A percentile compares a stretch with the other conserved stretches of the same genome.
Evolutionary conservation across 2,329 filamentous ascomycete genomes (phyloP).

Genomic region (Lasiodiplodia sp.): DNA sequence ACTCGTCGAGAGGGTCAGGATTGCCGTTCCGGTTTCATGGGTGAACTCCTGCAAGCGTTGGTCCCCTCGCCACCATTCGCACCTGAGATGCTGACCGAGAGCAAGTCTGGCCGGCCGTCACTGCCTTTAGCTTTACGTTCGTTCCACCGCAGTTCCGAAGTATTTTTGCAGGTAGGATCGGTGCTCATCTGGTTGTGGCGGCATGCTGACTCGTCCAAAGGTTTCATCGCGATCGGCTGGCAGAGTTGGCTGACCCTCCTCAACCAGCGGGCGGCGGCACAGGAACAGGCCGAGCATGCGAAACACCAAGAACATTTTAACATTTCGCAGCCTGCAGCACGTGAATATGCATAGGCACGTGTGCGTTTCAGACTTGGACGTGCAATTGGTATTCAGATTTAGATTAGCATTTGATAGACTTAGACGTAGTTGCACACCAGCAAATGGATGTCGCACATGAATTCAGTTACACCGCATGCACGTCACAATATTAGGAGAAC

Average conservation of each 20-base stretch:
- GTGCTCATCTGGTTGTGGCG: neutral
- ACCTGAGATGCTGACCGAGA: neutral
- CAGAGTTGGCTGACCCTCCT: conserved; percentile 88
- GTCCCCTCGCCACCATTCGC: neutral
- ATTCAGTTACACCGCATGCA: neutral
- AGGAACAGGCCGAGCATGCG: conserved; percentile 48
- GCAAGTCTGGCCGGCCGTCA: conserved; percentile 81
- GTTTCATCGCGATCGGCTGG: conserved; percentile 84
- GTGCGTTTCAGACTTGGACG: too few species aligned
- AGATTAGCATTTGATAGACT: neutral
- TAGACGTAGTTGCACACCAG: neutral
- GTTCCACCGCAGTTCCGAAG: conserved; percentile 79
- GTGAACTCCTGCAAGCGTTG: conserved; percentile 74
- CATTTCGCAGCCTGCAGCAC: neutral
- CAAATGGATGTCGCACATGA: too few species aligned
- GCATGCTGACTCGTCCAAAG: conserved; percentile 23
- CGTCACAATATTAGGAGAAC: neutral
- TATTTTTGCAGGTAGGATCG: conserved; percentile 68
- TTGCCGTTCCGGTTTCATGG: conserved; percentile 78
- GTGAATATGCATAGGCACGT: neutral
- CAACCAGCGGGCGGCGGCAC: conserved; percentile 74
- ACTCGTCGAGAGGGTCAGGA: conserved; percentile 72
- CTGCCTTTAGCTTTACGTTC: conserved; percentile 86
- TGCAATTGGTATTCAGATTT: too few species aligned
- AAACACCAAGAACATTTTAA: neutral